Conservation (phyloP, 768 basidiomycete genomes). For the Clitopilus passeckerianus region DNA sequence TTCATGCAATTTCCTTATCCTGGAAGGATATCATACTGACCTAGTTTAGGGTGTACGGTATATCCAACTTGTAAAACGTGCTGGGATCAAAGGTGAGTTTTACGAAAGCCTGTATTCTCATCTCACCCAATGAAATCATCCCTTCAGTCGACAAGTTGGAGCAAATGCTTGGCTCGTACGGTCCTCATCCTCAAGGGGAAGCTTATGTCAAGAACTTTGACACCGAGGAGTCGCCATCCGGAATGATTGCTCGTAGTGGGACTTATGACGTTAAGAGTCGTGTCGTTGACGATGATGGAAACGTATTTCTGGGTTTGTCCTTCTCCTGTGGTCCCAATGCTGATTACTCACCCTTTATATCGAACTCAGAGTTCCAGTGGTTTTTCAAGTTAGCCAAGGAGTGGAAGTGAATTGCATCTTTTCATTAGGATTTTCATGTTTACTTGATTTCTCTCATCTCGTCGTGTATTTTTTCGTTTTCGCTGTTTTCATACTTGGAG, state of each 20-base stretch:
- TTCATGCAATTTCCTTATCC: neutral
- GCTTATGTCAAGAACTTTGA: constrained; percentile 76
- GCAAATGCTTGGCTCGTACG: constrained; percentile 93
- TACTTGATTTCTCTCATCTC: neutral
- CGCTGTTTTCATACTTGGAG: neutral
- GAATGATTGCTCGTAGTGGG: constrained; percentile 80
- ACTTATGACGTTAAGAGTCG: constrained; percentile 75
- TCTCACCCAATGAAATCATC: neutral
- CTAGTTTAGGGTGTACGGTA: constrained; percentile 68
- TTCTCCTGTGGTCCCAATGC: neutral
- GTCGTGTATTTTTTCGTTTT: neutral
- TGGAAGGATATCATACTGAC: constrained; percentile 1
- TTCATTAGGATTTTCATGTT: constrained; percentile 3
- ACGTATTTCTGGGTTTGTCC: constrained; percentile 69
- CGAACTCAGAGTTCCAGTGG: constrained; percentile 73
- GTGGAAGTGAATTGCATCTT: constrained; percentile 48
- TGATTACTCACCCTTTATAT: too few relatives aligned
- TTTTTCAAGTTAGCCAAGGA: constrained; percentile 89
- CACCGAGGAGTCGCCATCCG: constrained; percentile 66
- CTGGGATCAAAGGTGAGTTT: constrained; percentile 61
- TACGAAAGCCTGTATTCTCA: neutral
- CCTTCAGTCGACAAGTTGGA: constrained; percentile 83
- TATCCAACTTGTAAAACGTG: constrained; percentile 83
- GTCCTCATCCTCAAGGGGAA: constrained; percentile 60
- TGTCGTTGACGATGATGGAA: constrained; percentile 84